These are phyloP conservation scores for Ulmus americana DNA, from an alignment of 331 rosid genomes.

Conservation along the genomic window DNA sequence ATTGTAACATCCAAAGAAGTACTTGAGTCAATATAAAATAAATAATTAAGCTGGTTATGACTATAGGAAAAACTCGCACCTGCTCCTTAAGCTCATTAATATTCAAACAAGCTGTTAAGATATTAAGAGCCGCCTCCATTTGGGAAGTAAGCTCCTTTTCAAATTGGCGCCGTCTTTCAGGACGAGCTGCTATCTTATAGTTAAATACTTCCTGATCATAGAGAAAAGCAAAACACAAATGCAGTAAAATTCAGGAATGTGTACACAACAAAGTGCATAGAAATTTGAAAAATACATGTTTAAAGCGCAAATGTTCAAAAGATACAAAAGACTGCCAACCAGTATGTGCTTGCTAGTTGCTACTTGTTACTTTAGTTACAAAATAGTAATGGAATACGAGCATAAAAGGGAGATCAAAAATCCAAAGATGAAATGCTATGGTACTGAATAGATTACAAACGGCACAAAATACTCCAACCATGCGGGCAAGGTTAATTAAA, in stretches of 20 bases:
- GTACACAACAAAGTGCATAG: background rate
- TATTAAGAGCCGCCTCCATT: constrained; percentile 83
- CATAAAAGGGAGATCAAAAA: too few species aligned
- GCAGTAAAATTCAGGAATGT: background rate
- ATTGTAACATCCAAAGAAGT: constrained; percentile 8
- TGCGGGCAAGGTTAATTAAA: too few species aligned
- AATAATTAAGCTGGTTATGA: constrained; percentile 1
- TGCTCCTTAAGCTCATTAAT: constrained; percentile 92
- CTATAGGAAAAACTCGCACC: constrained; percentile 39
- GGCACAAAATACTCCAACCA: too few species aligned
- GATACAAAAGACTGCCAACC: background rate
- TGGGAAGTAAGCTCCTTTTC: constrained; percentile 93
- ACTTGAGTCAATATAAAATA: background rate
- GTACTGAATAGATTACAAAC: too few species aligned
- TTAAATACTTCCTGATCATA: constrained; percentile 78
- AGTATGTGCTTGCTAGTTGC: too few species aligned
- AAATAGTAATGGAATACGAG: too few species aligned
- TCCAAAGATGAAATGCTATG: too few species aligned
- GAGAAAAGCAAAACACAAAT: constrained; percentile 13
- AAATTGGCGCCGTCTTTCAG: constrained; percentile 94
- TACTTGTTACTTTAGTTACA: too few species aligned
- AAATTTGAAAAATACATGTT: background rate
- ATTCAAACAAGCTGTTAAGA: constrained; percentile 83
- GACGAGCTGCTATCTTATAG: constrained; percentile 96
- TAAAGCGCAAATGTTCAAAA: background rate